Percentiles rank a stretch among this genome's conserved stretches.
These are phyloP conservation scores for Wickerhamomyces ciferrii DNA, from an alignment of 805 yeast genomes.

Conservation along the genomic window DNA sequence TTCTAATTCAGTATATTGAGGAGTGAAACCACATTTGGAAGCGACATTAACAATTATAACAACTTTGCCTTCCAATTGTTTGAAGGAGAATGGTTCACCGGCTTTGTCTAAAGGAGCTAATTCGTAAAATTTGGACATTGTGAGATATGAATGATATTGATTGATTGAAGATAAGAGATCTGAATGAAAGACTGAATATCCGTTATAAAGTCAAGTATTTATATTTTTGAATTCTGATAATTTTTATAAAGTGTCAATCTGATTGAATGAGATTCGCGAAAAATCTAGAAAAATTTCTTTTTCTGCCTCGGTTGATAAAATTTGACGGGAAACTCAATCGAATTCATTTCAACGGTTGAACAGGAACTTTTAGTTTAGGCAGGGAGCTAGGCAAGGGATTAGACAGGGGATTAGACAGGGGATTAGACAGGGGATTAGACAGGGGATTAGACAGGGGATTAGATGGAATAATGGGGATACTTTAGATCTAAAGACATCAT, in stretches of 20 bases:
- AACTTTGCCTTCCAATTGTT: slow-evolving; percentile 67
- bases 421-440: too few species aligned
- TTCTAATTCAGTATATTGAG: slow-evolving; percentile 75
- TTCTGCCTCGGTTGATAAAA: neutral
- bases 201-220: too few species aligned
- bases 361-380: too few species aligned
- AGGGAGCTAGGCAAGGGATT: too few species aligned
- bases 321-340: neutral
- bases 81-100: slow-evolving; percentile 55
- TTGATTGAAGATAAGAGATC: neutral
- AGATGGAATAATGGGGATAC: too few species aligned
- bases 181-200: too few species aligned
- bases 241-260: neutral
- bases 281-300: neutral
- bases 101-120: slow-evolving; percentile 58
- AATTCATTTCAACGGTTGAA: too few species aligned
- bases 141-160: neutral
- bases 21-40: slow-evolving; percentile 79
- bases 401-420: too few species aligned
- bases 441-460: too few species aligned
- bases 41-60: slow-evolving; percentile 86
- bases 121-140: slow-evolving; percentile 60
- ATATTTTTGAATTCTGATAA: too few species aligned
- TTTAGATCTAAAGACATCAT: too few species aligned
- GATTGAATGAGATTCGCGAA: neutral